Evolutionary conservation across 1,139 yeast genomes (phyloP).

Genomic region (Hyphopichia khmerensis): DNA sequence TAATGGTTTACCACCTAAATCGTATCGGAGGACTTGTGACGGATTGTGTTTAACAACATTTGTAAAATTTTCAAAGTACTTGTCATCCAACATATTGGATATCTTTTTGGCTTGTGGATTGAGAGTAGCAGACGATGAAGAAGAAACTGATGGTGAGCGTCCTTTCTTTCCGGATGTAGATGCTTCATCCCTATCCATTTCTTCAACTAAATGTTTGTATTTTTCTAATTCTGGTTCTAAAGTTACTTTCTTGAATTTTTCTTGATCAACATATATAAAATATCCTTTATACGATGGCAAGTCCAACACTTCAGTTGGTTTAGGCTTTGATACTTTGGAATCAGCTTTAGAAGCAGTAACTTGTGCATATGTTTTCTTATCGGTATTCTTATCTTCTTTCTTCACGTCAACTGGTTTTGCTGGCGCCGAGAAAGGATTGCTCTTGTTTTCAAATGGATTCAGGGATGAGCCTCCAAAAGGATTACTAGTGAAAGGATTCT

Average conservation of each 20-base stretch:
- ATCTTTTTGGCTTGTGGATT: conserved; percentile 43
- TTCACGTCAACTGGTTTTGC: conserved; percentile 5
- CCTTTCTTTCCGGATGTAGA: conserved; percentile 7
- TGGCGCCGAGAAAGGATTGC: conserved; percentile 1
- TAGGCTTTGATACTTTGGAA: conserved; percentile 6
- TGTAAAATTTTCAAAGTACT: conserved; percentile 74
- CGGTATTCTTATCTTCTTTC: neutral
- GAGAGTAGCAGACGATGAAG: conserved; percentile 20
- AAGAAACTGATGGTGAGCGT: conserved; percentile 13
- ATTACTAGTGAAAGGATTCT: conserved; percentile 32
- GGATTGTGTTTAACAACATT: conserved; percentile 78
- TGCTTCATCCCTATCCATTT: conserved; percentile 32
- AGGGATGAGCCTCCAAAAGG: conserved; percentile 9
- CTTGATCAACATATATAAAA: conserved; percentile 68
- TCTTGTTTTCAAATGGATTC: conserved; percentile 27
- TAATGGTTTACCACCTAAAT: conserved; percentile 71
- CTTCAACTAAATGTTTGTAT: conserved; percentile 49
- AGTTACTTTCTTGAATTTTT: conserved; percentile 44
- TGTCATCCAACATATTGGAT: conserved; percentile 64
- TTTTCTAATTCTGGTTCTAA: conserved; percentile 44
- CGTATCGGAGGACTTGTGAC: conserved; percentile 80
- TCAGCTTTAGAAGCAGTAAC: conserved; percentile 16
- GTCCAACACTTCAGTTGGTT: conserved; percentile 8
- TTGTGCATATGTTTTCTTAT: conserved; percentile 23
- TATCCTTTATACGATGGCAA: conserved; percentile 61